Conservation (phyloP, 345 rosid genomes). For the Aquilaria sinensis region DNA sequence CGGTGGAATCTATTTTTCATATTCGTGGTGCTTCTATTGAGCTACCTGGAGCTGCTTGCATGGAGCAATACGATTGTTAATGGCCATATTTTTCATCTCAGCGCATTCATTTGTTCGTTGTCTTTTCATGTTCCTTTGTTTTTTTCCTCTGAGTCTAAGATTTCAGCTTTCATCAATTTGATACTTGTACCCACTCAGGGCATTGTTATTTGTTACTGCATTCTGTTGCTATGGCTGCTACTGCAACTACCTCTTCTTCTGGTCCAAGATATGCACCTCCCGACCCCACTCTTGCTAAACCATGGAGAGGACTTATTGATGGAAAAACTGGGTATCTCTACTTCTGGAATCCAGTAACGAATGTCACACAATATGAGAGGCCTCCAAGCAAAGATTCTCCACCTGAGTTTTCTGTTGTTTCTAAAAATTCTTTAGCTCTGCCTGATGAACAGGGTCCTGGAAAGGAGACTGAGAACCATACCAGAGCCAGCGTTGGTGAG, state of each 20-base stretch:
- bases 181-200: too few relatives aligned
- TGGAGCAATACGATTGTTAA: too few relatives aligned
- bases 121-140: too few relatives aligned
- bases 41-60: too few relatives aligned
- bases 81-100: too few relatives aligned
- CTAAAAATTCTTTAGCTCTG: constrained; percentile 47
- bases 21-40: too few relatives aligned
- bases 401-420: constrained; percentile 27
- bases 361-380: constrained; percentile 81
- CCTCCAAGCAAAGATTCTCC: constrained; percentile 28
- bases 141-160: too few relatives aligned
- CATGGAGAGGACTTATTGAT: constrained; percentile 90
- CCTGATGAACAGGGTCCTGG: constrained; percentile 25
- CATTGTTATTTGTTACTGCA: too few relatives aligned
- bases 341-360: constrained; percentile 92
- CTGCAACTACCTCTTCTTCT: constrained; percentile 38
- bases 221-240: constrained; percentile 43
- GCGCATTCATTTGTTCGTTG: too few relatives aligned
- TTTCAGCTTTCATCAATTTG: too few relatives aligned
- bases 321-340: constrained; percentile 75
- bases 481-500: constrained; percentile 28
- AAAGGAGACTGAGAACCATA: constrained; percentile 24
- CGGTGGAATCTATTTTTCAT: too few relatives aligned
- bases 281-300: constrained; percentile 84
- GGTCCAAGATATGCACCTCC: constrained; percentile 75